A percentile compares a stretch with the other conserved stretches of the same genome.
Conservation (phyloP, 257 asterid genomes). For the Jacaranda copaia region DNA sequence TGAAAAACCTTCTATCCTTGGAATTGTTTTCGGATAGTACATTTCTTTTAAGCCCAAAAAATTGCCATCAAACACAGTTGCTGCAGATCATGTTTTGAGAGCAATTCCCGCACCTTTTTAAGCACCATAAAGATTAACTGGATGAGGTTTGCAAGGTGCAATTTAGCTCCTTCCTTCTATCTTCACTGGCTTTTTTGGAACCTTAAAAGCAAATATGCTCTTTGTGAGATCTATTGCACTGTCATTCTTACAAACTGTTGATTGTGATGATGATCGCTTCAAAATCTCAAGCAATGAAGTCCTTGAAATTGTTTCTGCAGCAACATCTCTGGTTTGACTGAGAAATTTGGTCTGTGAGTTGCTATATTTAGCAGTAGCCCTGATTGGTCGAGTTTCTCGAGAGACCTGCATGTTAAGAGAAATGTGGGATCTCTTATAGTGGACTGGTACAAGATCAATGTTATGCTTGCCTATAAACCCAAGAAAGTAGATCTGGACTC, state of each 20-base stretch:
- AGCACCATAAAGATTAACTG: no score
- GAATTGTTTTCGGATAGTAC: no score
- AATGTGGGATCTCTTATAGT: background rate
- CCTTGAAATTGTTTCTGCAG: slow-evolving; percentile 40
- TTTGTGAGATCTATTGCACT: slow-evolving; percentile 56
- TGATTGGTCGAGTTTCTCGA: slow-evolving; percentile 44
- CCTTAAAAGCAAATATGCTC: slow-evolving; percentile 62
- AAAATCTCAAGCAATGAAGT: slow-evolving; percentile 72
- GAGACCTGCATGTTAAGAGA: slow-evolving; percentile 43
- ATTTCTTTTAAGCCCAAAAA: no score
- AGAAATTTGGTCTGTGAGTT: slow-evolving; percentile 46
- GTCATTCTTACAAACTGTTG: slow-evolving; percentile 45
- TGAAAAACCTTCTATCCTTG: no score
- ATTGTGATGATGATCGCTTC: slow-evolving; percentile 59
- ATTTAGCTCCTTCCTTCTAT: slow-evolving; percentile 53
- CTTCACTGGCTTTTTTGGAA: slow-evolving; percentile 59
- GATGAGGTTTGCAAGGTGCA: no score
- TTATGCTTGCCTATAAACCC: no score
- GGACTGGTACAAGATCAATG: background rate
- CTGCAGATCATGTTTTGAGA: no score
- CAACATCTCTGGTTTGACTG: slow-evolving; percentile 37
- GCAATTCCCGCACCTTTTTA: no score
- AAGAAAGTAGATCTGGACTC: background rate
- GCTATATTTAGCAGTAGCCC: slow-evolving; percentile 47
- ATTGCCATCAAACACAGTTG: no score